Evolutionary conservation across 1,284 basidiomycete species (phyloP).

Genomic region (Albatrellus sp.): DNA sequence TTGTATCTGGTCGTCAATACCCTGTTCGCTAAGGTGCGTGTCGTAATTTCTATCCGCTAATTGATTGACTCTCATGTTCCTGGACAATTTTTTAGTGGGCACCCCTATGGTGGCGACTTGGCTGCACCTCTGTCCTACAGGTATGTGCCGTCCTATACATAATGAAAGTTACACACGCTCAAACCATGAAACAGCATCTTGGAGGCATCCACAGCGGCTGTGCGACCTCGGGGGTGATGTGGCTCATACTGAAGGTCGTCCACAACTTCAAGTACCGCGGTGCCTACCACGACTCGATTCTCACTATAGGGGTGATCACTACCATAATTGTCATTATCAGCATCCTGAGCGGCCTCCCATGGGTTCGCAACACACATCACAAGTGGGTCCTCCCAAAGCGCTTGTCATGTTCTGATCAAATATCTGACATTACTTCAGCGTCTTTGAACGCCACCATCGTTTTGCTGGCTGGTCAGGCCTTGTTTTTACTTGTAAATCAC

Average conservation of each 20-base stretch:
- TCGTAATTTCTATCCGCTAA: background rate
- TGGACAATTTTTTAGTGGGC: constrained; percentile 37
- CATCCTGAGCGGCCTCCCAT: constrained; percentile 53
- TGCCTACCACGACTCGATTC: constrained; percentile 35
- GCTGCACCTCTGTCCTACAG: constrained; percentile 59
- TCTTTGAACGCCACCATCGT: constrained; percentile 65
- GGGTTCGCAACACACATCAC: constrained; percentile 65
- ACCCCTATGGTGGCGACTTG: constrained; percentile 56
- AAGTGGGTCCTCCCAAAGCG: constrained; percentile 34
- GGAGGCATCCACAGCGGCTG: constrained; percentile 71
- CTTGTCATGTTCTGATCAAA: background rate
- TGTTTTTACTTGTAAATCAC: constrained; percentile 39
- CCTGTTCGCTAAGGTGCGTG: constrained; percentile 43
- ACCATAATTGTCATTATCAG: constrained; percentile 40
- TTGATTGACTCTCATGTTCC: constrained; percentile 3
- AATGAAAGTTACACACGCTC: background rate
- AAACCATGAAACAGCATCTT: constrained; percentile 35
- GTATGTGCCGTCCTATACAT: constrained; percentile 16
- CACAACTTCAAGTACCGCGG: constrained; percentile 35
- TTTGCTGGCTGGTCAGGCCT: constrained; percentile 64
- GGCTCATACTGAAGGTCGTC: constrained; percentile 52
- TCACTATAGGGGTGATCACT: constrained; percentile 46
- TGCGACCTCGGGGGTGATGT: constrained; percentile 50
- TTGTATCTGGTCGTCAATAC: constrained; percentile 40
- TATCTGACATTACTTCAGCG: constrained; percentile 23